phyloP scores from a whole-genome alignment of 2,329 filamentous ascomycete genomes.

The Aspergillus hortae region DNA sequence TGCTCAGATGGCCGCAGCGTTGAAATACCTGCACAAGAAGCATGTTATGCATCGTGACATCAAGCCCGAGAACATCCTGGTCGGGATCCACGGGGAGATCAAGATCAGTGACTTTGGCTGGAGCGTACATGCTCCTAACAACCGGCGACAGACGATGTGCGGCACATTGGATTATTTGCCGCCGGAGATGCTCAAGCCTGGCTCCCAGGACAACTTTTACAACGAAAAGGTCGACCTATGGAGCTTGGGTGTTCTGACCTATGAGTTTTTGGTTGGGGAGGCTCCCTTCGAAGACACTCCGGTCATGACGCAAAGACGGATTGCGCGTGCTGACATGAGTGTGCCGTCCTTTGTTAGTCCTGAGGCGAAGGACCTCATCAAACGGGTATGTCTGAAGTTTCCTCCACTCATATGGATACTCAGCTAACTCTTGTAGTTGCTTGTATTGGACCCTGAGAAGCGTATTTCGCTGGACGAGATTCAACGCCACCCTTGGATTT shows the following conservation, averaged over 20 bases:
- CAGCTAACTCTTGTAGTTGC: slow-evolving; percentile 53
- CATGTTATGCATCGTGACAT: slow-evolving; percentile 97
- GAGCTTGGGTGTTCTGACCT: slow-evolving; percentile 91
- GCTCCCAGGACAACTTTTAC: slow-evolving; percentile 80
- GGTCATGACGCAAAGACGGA: slow-evolving; percentile 88
- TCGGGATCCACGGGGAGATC: slow-evolving; percentile 95
- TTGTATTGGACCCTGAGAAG: slow-evolving; percentile 92
- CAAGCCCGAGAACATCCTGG: slow-evolving; percentile 95
- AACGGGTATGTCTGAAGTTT: slow-evolving; percentile 56
- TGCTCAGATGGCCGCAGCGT: slow-evolving; percentile 83
- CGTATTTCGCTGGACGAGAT: slow-evolving; percentile 86
- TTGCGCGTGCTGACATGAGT: slow-evolving; percentile 85
- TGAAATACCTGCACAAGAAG: slow-evolving; percentile 91
- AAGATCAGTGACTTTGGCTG: slow-evolving; percentile 98
- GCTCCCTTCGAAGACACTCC: slow-evolving; percentile 96
- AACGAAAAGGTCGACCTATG: slow-evolving; percentile 94
- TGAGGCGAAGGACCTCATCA: slow-evolving; percentile 89
- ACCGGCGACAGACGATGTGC: slow-evolving; percentile 89
- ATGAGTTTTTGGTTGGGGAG: slow-evolving; percentile 94
- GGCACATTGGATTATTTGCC: slow-evolving; percentile 96
- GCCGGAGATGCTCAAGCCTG: slow-evolving; percentile 91
- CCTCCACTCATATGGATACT: neutral
- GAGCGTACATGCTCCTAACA: slow-evolving; percentile 96
- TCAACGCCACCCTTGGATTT: slow-evolving; percentile 88
- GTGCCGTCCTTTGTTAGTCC: slow-evolving; percentile 85